Conservation (phyloP, 1,139 yeast species). For the Pichia cactophila region DNA sequence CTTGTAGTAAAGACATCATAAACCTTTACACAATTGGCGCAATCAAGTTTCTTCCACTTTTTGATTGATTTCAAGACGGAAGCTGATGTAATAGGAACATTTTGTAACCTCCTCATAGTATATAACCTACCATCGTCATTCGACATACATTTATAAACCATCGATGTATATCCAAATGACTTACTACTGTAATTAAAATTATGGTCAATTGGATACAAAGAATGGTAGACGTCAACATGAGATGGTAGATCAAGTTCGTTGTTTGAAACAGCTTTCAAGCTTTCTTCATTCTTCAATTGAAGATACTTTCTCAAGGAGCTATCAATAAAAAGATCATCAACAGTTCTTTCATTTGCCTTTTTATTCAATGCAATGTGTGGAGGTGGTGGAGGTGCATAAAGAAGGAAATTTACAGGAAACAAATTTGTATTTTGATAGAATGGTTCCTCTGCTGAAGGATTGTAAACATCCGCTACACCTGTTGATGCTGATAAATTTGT, state of each 20-base stretch:
- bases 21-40: constrained; percentile 57
- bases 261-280: constrained; percentile 51
- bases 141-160: constrained; percentile 74
- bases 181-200: constrained; percentile 45
- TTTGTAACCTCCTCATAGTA: constrained; percentile 66
- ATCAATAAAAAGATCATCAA: constrained; percentile 64
- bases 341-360: constrained; percentile 62
- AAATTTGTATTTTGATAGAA: constrained; percentile 27
- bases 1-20: constrained; percentile 83
- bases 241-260: constrained; percentile 62
- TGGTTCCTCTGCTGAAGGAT: constrained; percentile 19
- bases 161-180: constrained; percentile 50
- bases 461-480: constrained; percentile 1
- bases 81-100: constrained; percentile 54
- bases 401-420: constrained; percentile 75
- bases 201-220: constrained; percentile 75
- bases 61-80: constrained; percentile 43
- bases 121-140: constrained; percentile 74
- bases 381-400: constrained; percentile 86
- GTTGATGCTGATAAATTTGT: constrained; percentile 3
- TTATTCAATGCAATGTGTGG: constrained; percentile 57
- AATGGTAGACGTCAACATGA: constrained; percentile 75
- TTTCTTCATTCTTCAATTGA: constrained; percentile 71
- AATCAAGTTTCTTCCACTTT: constrained; percentile 43
- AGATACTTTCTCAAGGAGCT: constrained; percentile 65